Conservation (phyloP, 192 early-diverging fungal species). For the Phycomyces blakesleeanus region DNA sequence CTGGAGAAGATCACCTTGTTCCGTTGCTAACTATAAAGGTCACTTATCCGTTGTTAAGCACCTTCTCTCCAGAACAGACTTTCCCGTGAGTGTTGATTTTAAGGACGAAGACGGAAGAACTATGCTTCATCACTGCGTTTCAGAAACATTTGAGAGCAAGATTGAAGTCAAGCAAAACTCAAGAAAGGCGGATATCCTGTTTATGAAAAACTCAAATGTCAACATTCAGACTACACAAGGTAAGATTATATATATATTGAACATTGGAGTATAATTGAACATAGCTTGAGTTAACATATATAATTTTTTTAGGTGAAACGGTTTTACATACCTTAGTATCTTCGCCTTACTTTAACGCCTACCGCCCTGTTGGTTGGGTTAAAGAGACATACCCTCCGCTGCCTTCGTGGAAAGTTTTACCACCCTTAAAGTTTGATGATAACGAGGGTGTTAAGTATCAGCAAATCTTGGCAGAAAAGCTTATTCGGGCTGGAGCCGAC, state of each 20-base stretch:
- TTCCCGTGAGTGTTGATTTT: constrained; percentile 42
- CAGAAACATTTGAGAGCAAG: neutral
- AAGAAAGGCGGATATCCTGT: constrained; percentile 19
- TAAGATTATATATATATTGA: constrained; percentile 3
- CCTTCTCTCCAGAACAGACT: constrained; percentile 25
- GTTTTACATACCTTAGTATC: constrained; percentile 12
- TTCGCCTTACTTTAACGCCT: neutral
- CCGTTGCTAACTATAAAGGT: constrained; percentile 53
- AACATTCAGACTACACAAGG: constrained; percentile 34
- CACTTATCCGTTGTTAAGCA: constrained; percentile 41
- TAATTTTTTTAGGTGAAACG: constrained; percentile 12
- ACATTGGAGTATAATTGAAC: neutral
- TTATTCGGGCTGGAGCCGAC: constrained; percentile 21
- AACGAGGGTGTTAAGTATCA: constrained; percentile 9
- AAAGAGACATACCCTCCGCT: too few species aligned
- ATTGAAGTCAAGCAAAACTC: constrained; percentile 32
- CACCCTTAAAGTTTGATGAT: constrained; percentile 8
- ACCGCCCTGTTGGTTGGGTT: neutral
- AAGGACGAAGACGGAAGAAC: constrained; percentile 43
- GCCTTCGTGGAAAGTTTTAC: neutral
- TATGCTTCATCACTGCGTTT: constrained; percentile 40
- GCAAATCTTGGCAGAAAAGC: constrained; percentile 4
- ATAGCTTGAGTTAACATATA: neutral
- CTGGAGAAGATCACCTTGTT: constrained; percentile 50
- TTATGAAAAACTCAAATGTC: constrained; percentile 37